A percentile compares a stretch with the other conserved stretches of the same genome.
Evolutionary conservation across 176 grass and related monocot genomes (phyloP).

Genomic region (Ensete glaucum): DNA sequence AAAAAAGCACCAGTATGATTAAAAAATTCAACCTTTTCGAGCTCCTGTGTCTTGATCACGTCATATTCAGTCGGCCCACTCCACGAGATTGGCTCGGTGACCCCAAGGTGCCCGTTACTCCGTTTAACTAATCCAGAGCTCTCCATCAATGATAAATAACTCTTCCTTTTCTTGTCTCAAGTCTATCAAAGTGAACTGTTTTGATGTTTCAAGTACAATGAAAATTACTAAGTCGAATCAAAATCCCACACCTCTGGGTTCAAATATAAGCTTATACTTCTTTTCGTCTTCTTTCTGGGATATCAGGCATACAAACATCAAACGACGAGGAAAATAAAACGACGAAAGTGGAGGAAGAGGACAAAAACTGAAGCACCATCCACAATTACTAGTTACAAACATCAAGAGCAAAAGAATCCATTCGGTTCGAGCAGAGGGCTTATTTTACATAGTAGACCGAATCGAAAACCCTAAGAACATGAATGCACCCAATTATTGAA

Average conservation of each 20-base stretch:
- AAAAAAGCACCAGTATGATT: not conserved
- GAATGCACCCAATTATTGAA: not conserved
- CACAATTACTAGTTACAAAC: not conserved
- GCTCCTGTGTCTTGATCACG: constrained; percentile 36
- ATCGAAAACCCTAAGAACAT: not conserved
- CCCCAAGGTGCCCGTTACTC: constrained; percentile 57
- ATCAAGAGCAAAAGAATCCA: not conserved
- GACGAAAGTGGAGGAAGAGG: not conserved
- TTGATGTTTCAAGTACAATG: not conserved
- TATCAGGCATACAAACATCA: not conserved
- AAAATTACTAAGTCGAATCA: not conserved
- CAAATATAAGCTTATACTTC: not conserved
- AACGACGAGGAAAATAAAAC: not conserved
- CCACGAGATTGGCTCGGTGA: constrained; percentile 73
- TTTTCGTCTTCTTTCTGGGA: no score
- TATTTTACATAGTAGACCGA: not conserved
- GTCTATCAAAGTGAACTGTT: not conserved
- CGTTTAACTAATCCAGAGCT: constrained; percentile 24
- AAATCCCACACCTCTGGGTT: not conserved
- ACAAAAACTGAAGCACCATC: not conserved
- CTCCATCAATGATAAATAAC: constrained; percentile 4
- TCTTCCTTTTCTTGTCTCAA: not conserved
- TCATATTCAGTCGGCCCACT: constrained; percentile 63
- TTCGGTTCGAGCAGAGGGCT: not conserved
- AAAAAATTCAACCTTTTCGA: constrained; percentile 56